Evolutionary conservation across 768 basidiomycete species (phyloP).

Genomic region (Astraeus odoratus): DNA sequence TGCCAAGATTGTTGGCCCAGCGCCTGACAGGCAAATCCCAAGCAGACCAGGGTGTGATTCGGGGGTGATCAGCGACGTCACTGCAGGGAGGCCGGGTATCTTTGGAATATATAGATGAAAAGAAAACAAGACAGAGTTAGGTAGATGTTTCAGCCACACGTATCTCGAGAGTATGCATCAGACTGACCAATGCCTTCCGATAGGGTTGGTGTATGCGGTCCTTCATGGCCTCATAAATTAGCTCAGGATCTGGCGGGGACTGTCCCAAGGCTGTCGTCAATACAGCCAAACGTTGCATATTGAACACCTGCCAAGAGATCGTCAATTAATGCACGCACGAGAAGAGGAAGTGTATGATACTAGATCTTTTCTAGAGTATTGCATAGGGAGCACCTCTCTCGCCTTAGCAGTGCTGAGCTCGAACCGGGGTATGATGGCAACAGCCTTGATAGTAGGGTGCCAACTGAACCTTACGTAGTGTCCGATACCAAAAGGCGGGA

Average conservation of each 20-base stretch:
- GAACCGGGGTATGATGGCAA: slow-evolving; percentile 92
- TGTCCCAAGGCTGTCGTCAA: slow-evolving; percentile 89
- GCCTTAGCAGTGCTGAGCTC: slow-evolving; percentile 96
- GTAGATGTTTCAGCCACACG: background rate
- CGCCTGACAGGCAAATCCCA: slow-evolving; percentile 96
- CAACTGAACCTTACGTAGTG: slow-evolving; percentile 90
- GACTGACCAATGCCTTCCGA: slow-evolving; percentile 72
- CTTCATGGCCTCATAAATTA: slow-evolving; percentile 99
- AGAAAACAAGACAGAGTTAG: too few species aligned
- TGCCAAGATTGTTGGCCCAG: slow-evolving; percentile 95
- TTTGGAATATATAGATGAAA: too few species aligned
- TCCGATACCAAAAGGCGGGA: slow-evolving; percentile 86
- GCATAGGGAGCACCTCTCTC: slow-evolving; percentile 75
- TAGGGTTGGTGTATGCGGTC: slow-evolving; percentile 98
- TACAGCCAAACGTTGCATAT: slow-evolving; percentile 92
- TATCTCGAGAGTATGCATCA: background rate
- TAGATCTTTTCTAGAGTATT: slow-evolving; percentile 86
- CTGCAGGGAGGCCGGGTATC: slow-evolving; percentile 95
- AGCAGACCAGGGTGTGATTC: slow-evolving; percentile 87
- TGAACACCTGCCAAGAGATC: slow-evolving; percentile 71
- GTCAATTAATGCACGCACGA: slow-evolving; percentile 1
- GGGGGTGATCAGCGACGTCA: slow-evolving; percentile 85
- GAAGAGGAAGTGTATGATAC: slow-evolving; percentile 33
- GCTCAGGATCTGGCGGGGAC: slow-evolving; percentile 85
- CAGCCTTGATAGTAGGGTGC: slow-evolving; percentile 77